Conservation (phyloP, 2,329 filamentous ascomycete species). For the Pseudogymnoascus sp. region DNA sequence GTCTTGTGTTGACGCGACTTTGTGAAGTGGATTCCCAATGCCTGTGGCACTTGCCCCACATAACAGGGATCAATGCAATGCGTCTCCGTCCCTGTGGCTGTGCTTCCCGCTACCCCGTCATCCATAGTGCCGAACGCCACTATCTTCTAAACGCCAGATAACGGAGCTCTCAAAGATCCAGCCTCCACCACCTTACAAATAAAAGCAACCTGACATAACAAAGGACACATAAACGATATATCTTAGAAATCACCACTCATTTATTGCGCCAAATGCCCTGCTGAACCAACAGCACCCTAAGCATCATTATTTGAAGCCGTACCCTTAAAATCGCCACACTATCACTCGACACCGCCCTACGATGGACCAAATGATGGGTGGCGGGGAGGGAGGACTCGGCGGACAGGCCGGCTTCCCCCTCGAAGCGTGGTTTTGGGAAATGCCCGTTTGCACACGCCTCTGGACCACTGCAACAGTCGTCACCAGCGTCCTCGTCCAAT, state of each 20-base stretch:
- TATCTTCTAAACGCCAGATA: slow-evolving; percentile 2
- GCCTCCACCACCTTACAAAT: not conserved
- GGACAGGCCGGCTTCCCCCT: slow-evolving; percentile 65
- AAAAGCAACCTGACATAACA: not conserved
- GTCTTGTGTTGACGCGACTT: slow-evolving; percentile 4
- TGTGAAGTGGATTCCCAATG: not conserved
- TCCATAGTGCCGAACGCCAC: not conserved
- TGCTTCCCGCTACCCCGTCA: slow-evolving; percentile 6
- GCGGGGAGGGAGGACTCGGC: slow-evolving; percentile 29
- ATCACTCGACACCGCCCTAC: slow-evolving; percentile 9
- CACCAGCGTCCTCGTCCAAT: slow-evolving; percentile 85
- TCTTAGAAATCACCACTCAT: not conserved
- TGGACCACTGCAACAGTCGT: slow-evolving; percentile 92
- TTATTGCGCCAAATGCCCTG: not conserved
- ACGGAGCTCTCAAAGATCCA: not conserved
- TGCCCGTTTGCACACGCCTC: slow-evolving; percentile 91
- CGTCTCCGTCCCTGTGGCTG: not conserved
- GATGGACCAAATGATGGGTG: slow-evolving; percentile 32
- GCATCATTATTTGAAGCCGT: not conserved
- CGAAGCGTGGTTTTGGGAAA: slow-evolving; percentile 98
- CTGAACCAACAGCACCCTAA: not conserved
- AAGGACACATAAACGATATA: not conserved
- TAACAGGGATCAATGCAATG: not conserved
- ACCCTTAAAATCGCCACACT: not conserved
- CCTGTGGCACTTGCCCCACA: not conserved